These are phyloP conservation scores for Coniochaeta ligniaria DNA, from an alignment of 2,329 filamentous ascomycete species.

Conservation along the genomic window DNA sequence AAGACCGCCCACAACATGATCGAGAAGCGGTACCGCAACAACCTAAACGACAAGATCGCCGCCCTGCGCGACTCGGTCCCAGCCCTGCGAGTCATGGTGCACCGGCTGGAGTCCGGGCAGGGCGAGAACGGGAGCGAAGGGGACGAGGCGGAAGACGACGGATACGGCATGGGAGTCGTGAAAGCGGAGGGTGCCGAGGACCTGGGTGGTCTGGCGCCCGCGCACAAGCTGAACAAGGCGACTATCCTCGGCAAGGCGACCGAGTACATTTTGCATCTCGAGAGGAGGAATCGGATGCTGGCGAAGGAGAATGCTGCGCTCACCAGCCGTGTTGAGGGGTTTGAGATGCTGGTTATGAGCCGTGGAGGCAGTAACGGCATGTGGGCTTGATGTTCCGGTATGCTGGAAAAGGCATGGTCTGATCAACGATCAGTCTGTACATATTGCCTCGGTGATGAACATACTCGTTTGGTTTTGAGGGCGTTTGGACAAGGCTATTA, in stretches of 20 bases:
- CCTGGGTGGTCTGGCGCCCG: slow-evolving; percentile 23
- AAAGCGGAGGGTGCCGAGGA: slow-evolving; percentile 8
- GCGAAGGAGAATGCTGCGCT: slow-evolving; percentile 38
- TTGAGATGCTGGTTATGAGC: slow-evolving; percentile 23
- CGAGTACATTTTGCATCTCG: slow-evolving; percentile 27
- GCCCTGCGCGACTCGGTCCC: slow-evolving; percentile 65
- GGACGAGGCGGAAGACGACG: slow-evolving; percentile 12
- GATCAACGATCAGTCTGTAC: neutral
- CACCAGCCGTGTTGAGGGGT: slow-evolving; percentile 23
- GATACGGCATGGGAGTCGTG: slow-evolving; percentile 7
- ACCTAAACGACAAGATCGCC: slow-evolving; percentile 77
- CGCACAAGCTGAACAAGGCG: slow-evolving; percentile 34
- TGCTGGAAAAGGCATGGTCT: neutral
- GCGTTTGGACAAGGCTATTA: neutral
- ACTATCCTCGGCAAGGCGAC: slow-evolving; percentile 32
- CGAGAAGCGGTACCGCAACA: slow-evolving; percentile 77
- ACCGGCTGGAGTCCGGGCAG: slow-evolving; percentile 24
- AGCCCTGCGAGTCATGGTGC: slow-evolving; percentile 38
- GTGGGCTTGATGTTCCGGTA: slow-evolving; percentile 9
- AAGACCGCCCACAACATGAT: slow-evolving; percentile 83
- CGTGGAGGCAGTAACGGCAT: slow-evolving; percentile 9
- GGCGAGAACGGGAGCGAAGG: slow-evolving; percentile 14
- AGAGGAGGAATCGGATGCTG: slow-evolving; percentile 27
- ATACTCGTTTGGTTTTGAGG: neutral
- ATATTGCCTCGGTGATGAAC: neutral